These are phyloP conservation scores for Orbilia quercus DNA, from an alignment of 2,329 filamentous ascomycete species.

Conservation along the genomic window DNA sequence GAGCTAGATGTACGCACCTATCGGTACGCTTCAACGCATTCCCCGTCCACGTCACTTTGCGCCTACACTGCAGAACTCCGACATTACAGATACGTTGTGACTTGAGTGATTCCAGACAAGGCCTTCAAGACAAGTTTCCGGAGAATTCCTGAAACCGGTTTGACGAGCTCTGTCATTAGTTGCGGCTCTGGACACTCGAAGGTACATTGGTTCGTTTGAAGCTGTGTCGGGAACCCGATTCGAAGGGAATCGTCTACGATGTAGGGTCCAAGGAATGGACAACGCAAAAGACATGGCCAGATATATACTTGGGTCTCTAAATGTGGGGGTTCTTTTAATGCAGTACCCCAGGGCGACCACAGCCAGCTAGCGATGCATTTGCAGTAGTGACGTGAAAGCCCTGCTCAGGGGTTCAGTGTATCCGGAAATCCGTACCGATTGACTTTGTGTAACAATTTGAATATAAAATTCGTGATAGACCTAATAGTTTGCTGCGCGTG, in stretches of 20 bases:
- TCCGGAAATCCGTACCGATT: constrained; percentile 21
- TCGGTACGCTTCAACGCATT: constrained; percentile 43
- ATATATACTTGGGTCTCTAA: constrained; percentile 18
- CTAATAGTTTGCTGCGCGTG: too few species aligned
- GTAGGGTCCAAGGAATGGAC: constrained; percentile 6
- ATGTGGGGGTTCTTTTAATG: constrained; percentile 27
- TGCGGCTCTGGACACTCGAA: constrained; percentile 6
- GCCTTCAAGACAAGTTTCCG: constrained; percentile 12
- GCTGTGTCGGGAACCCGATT: neutral
- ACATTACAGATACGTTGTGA: constrained; percentile 18
- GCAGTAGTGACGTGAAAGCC: constrained; percentile 13
- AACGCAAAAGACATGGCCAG: constrained; percentile 41
- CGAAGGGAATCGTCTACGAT: neutral
- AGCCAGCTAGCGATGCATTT: constrained; percentile 45
- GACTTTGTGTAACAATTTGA: constrained; percentile 28
- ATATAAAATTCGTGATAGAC: constrained; percentile 19
- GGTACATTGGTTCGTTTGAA: constrained; percentile 1
- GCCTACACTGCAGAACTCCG: constrained; percentile 20
- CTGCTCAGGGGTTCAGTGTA: constrained; percentile 10
- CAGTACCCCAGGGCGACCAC: constrained; percentile 28
- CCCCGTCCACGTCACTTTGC: constrained; percentile 46
- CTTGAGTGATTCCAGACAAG: constrained; percentile 3
- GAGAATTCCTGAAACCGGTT: constrained; percentile 23
- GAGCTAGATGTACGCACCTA: neutral
- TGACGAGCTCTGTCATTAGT: constrained; percentile 17